These are phyloP conservation scores for Astragalus glycyphyllos DNA, from an alignment of 306 rosid genomes.

Conservation along the genomic window DNA sequence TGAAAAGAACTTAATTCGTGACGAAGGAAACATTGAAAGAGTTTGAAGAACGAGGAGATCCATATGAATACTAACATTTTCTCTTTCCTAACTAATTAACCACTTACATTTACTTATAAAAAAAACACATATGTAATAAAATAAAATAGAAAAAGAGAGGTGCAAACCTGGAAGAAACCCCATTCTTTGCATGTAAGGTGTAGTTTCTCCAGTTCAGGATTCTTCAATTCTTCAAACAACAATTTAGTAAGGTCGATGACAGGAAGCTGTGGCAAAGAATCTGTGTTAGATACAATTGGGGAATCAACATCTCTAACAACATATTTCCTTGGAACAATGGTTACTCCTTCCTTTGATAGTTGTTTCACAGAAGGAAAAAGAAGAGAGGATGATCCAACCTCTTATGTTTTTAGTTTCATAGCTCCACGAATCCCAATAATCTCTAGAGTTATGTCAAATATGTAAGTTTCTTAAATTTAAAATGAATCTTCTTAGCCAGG, in stretches of 20 bases:
- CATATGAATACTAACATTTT: too few species aligned
- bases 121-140: too few species aligned
- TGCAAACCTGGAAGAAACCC: conserved; percentile 62
- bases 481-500: neutral
- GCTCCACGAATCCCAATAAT: neutral
- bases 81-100: too few species aligned
- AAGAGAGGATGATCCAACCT: neutral
- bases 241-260: conserved; percentile 52
- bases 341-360: neutral
- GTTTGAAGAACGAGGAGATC: too few species aligned
- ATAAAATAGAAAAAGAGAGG: too few species aligned
- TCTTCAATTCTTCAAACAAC: conserved; percentile 28
- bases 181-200: conserved; percentile 58
- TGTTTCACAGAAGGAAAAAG: conserved; percentile 6
- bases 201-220: conserved; percentile 44
- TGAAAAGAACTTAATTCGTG: too few species aligned
- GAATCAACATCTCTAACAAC: too few species aligned
- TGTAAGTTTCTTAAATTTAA: too few species aligned
- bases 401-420: neutral
- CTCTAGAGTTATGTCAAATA: too few species aligned
- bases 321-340: too few species aligned
- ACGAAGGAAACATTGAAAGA: too few species aligned
- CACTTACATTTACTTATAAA: too few species aligned
- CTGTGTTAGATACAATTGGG: neutral
- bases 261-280: conserved; percentile 45